phyloP scores from a whole-genome alignment of 345 rosid species.

The Brassica carinata region DNA sequence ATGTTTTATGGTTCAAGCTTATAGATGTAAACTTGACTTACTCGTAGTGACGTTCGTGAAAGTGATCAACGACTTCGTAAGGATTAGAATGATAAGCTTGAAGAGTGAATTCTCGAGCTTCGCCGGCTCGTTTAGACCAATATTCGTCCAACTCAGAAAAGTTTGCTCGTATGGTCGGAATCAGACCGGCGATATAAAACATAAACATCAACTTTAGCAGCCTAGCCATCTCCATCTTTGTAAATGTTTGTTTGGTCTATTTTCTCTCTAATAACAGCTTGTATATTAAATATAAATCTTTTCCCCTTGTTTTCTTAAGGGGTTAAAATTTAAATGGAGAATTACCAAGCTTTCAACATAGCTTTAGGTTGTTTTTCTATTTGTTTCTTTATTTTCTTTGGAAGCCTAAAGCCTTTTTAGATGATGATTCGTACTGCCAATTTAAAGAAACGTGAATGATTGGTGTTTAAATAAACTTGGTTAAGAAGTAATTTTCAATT shows the following conservation, averaged over 20 bases:
- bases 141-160: constrained; percentile 54
- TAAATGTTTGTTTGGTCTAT: neutral
- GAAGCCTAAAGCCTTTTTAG: constrained; percentile 32
- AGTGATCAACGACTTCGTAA: constrained; percentile 44
- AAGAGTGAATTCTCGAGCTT: constrained; percentile 42
- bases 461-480: constrained; percentile 34
- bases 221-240: constrained; percentile 37
- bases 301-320: constrained; percentile 14
- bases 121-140: constrained; percentile 51
- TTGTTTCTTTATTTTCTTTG: neutral
- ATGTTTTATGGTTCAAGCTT: neutral
- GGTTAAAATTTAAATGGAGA: constrained; percentile 6
- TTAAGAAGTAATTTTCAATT: constrained; percentile 17
- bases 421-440: constrained; percentile 27
- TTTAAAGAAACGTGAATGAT: constrained; percentile 5
- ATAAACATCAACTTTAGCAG: constrained; percentile 34
- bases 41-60: constrained; percentile 51
- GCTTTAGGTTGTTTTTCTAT: neutral
- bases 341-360: constrained; percentile 30
- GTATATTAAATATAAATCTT: neutral
- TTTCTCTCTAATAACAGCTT: neutral
- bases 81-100: constrained; percentile 61
- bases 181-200: constrained; percentile 33
- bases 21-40: constrained; percentile 33
- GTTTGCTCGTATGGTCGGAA: constrained; percentile 42